phyloP scores from a whole-genome alignment of 139 green algal species.

The Chlamydomonas sp. region DNA sequence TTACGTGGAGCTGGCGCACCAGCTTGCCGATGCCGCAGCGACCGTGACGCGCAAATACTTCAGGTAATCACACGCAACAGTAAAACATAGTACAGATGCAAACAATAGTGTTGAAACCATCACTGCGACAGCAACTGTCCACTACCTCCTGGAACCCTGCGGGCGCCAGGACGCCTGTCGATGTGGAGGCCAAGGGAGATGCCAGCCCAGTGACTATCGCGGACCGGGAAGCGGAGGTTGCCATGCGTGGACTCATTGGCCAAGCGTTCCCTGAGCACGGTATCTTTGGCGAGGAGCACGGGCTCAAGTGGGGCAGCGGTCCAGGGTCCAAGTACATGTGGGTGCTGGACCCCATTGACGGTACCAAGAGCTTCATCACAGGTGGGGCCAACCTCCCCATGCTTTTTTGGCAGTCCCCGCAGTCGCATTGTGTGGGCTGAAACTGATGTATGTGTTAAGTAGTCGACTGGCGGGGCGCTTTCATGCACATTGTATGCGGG shows the following conservation, averaged over 20 bases:
- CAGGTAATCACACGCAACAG: slow-evolving; percentile 40
- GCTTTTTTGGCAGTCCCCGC: no score
- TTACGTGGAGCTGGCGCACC: slow-evolving; percentile 70
- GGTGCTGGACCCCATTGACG: slow-evolving; percentile 99
- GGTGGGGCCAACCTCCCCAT: slow-evolving; percentile 48
- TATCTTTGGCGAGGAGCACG: slow-evolving; percentile 94
- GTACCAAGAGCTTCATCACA: slow-evolving; percentile 99
- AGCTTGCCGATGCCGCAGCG: slow-evolving; percentile 80
- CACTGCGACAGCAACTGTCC: neutral
- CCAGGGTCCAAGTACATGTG: slow-evolving; percentile 79
- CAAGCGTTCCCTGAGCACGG: slow-evolving; percentile 73
- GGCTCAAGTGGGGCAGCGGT: slow-evolving; percentile 61
- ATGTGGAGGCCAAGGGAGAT: slow-evolving; percentile 87
- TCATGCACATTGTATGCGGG: no score
- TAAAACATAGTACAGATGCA: neutral
- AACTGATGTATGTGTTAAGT: no score
- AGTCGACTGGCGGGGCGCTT: no score
- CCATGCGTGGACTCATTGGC: slow-evolving; percentile 77
- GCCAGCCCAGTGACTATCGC: slow-evolving; percentile 85
- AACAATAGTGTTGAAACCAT: no score
- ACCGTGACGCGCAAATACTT: slow-evolving; percentile 81
- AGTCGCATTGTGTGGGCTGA: no score
- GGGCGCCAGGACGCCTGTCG: slow-evolving; percentile 57
- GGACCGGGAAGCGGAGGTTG: slow-evolving; percentile 83
- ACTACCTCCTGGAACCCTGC: neutral